Conservation (phyloP, 176 grass and related monocot species). For the Luzula sylvatica region DNA sequence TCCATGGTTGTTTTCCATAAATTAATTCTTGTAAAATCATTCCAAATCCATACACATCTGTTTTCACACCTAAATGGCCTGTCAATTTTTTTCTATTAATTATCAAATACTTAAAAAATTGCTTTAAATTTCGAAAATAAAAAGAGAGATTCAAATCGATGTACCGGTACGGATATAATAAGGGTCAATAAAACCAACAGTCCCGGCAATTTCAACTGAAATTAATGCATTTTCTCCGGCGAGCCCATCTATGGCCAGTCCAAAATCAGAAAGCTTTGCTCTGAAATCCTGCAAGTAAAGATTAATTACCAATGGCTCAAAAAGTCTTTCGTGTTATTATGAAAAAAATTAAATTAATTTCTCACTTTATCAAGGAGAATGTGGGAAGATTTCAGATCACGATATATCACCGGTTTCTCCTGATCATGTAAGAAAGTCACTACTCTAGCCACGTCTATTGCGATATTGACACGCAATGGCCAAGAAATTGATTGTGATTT, state of each 20-base stretch:
- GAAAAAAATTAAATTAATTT: background rate
- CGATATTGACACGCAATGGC: constrained; percentile 10
- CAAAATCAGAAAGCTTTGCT: constrained; percentile 27
- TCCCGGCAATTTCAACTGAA: constrained; percentile 13
- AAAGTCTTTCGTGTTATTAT: background rate
- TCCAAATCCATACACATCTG: no score
- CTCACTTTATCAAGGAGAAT: constrained; percentile 25
- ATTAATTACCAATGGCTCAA: no score
- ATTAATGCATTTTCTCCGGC: constrained; percentile 15
- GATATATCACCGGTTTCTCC: constrained; percentile 21
- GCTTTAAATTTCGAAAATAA: no score
- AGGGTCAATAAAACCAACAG: constrained; percentile 19
- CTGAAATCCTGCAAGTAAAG: constrained; percentile 14
- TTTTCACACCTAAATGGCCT: no score
- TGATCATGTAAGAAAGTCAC: constrained; percentile 21
- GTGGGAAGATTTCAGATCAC: constrained; percentile 18
- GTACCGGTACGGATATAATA: constrained; percentile 20
- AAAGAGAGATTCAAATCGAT: no score
- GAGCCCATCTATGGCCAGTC: constrained; percentile 21
- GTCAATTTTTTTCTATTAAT: no score
- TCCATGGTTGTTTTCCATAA: no score
- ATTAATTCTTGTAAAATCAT: no score
- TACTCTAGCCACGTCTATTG: constrained; percentile 17
- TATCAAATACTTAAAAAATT: no score
- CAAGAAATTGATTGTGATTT: constrained; percentile 17